Evolutionary conservation across 768 basidiomycete genomes (phyloP), one percentile per base, ranked within the genome.

Genomic region (Pleurotus citrinopileatus): DNA sequence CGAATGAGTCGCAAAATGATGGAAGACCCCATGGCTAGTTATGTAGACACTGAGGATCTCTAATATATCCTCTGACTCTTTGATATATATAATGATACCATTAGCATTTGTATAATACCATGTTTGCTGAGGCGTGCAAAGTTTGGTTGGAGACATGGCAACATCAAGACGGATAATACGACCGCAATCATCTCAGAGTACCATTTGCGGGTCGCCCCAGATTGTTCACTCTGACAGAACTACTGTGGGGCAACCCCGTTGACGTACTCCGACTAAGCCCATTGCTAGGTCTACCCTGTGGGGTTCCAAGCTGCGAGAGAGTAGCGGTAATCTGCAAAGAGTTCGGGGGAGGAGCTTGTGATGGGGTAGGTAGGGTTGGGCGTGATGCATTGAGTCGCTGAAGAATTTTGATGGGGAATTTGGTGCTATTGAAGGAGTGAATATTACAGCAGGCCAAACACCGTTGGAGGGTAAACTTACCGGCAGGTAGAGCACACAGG

Each of bases 401-500:
- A 7, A 96, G 80, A 2, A 91, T 91, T 65, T 95, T 94, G 67
- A 94, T 86, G 3, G 94, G 94, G 76, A 98, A 98, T 67, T 94
- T 94, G 22, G 94, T 95, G 60, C 92, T 95, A 67, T 52, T 20
- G 25, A 27, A 42, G 47, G 20, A 40, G 42, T 27, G 46, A 36
- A 44, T 55, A 44, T 42, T 48, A 51, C 40, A 20, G 55, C 22
- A 51, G 28, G 52, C 45, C 53, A 43, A 27, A 28, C 20, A 42
- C 42, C 8, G 42, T 38, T 22, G 44, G 52, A 54, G 42, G 36
- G 27, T 32, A 38, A 40, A 73, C 91, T 62, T 64, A 89, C 93
- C 91, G 84, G 74, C 95, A 97, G 15, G 95, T 96, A 3, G 90
- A 89, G 63, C 94, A 97, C 36, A 96, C 92, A 0, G 95, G 92